Evolutionary conservation across 805 yeast genomes (phyloP).

Genomic region (Naumovozyma dairenensis): DNA sequence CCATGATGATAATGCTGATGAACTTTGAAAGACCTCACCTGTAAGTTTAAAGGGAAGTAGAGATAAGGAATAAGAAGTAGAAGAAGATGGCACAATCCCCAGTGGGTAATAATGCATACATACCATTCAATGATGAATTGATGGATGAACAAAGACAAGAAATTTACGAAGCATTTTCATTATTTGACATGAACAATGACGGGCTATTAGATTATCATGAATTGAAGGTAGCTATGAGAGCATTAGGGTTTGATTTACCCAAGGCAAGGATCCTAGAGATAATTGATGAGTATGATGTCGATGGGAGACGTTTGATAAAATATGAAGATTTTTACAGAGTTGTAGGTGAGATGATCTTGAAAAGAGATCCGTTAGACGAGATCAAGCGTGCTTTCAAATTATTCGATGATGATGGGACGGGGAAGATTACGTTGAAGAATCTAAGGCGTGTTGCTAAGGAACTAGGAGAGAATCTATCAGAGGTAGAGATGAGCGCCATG

Average conservation of each 20-base stretch:
- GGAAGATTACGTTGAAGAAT: constrained; percentile 73
- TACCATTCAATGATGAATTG: constrained; percentile 39
- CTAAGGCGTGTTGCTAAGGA: constrained; percentile 85
- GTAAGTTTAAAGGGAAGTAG: too few species aligned
- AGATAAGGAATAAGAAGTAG: not conserved
- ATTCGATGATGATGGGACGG: constrained; percentile 82
- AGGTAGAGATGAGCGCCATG: constrained; percentile 92
- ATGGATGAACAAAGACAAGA: constrained; percentile 84
- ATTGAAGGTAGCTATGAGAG: constrained; percentile 84
- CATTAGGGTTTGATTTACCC: constrained; percentile 79
- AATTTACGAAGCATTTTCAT: constrained; percentile 80
- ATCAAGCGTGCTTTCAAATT: constrained; percentile 79
- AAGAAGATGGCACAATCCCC: not conserved
- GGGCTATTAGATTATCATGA: constrained; percentile 89
- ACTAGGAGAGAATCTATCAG: constrained; percentile 82
- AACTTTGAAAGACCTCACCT: too few species aligned
- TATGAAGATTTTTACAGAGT: constrained; percentile 66
- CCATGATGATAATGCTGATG: too few species aligned
- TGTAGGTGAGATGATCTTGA: constrained; percentile 73
- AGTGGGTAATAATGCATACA: too few species aligned
- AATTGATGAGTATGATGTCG: constrained; percentile 67
- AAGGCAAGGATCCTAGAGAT: constrained; percentile 67
- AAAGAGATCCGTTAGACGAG: constrained; percentile 89
- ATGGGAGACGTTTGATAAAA: constrained; percentile 59
- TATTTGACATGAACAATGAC: constrained; percentile 89